Percentiles rank a stretch among this genome's conserved stretches.
Evolutionary conservation across 2,329 filamentous ascomycete genomes (phyloP).

Genomic region (Sarocladium strictum): DNA sequence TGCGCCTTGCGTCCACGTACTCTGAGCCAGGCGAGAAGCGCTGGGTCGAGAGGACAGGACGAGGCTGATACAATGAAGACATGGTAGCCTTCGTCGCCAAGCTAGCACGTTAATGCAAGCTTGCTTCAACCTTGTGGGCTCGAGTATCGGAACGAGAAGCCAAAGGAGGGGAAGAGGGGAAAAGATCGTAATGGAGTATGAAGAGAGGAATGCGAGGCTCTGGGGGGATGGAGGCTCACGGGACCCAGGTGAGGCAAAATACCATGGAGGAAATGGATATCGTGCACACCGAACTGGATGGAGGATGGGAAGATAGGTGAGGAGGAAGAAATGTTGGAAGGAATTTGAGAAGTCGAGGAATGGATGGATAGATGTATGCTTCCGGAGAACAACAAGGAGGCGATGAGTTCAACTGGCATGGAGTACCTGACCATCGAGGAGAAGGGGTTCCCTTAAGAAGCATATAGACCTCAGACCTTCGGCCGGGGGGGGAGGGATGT

Average conservation of each 20-base stretch:
- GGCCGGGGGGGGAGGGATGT: neutral
- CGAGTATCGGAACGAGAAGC: neutral
- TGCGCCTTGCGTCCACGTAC: conserved; percentile 40
- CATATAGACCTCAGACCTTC: conserved; percentile 8
- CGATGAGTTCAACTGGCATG: conserved; percentile 30
- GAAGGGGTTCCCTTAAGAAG: conserved; percentile 11
- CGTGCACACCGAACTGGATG: neutral
- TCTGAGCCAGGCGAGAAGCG: conserved; percentile 42
- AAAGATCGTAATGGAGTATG: conserved; percentile 14
- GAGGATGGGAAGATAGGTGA: conserved; percentile 24
- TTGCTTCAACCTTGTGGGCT: conserved; percentile 7
- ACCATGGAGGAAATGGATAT: neutral
- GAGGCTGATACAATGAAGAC: conserved; percentile 34
- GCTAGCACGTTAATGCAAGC: neutral
- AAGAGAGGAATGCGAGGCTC: conserved; percentile 25
- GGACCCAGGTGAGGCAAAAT: neutral
- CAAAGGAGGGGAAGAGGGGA: conserved; percentile 9
- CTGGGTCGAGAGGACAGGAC: conserved; percentile 45
- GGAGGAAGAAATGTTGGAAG: conserved; percentile 37
- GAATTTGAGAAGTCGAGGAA: conserved; percentile 35
- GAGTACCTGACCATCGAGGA: conserved; percentile 12
- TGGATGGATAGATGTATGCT: conserved; percentile 36
- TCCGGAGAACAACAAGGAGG: conserved; percentile 21
- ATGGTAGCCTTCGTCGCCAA: conserved; percentile 18
- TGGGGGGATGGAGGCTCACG: neutral